A percentile compares a stretch with the other conserved stretches of the same genome.
phyloP scores from a whole-genome alignment of 202 grass and related monocot genomes.

The Bolboschoenoplectus hybrid region DNA sequence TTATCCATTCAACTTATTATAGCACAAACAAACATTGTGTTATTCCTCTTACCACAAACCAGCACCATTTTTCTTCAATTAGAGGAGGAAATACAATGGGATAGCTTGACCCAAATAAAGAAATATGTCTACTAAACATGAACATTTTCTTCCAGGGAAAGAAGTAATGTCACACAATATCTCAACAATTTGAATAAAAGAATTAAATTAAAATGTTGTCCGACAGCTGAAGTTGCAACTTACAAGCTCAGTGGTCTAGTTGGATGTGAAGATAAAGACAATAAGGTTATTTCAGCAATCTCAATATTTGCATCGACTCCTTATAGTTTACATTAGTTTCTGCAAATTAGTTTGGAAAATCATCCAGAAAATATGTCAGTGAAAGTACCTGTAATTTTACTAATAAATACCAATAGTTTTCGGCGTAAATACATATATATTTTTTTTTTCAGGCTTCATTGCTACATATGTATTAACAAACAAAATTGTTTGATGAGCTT shows the following conservation, averaged over 20 bases:
- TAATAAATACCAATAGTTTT: not conserved
- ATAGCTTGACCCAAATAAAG: not conserved
- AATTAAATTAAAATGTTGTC: not conserved
- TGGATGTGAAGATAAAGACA: not conserved
- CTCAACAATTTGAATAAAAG: conserved; percentile 21
- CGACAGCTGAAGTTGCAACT: not conserved
- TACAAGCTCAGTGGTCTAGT: not conserved
- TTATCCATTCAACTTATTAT: not conserved
- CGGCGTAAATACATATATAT: conserved; percentile 19
- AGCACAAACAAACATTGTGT: not conserved
- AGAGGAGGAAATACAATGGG: not conserved
- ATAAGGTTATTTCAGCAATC: conserved; percentile 3
- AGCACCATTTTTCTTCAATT: not conserved
- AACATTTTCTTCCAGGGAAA: not conserved
- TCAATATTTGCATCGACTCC: not conserved
- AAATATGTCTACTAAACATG: conserved; percentile 16
- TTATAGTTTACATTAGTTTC: conserved; percentile 37
- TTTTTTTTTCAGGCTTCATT: not conserved
- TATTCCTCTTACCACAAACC: not conserved
- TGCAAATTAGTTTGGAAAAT: conserved; percentile 29
- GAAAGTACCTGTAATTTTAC: conserved; percentile 5
- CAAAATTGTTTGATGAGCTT: conserved; percentile 9
- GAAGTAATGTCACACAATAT: conserved; percentile 6
- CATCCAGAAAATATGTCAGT: conserved; percentile 15
- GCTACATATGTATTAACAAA: conserved; percentile 22